A percentile compares a stretch with the other conserved stretches of the same genome.
Evolutionary conservation across 2,329 filamentous ascomycete species (phyloP).

Genomic region (Pyricularia sp.): DNA sequence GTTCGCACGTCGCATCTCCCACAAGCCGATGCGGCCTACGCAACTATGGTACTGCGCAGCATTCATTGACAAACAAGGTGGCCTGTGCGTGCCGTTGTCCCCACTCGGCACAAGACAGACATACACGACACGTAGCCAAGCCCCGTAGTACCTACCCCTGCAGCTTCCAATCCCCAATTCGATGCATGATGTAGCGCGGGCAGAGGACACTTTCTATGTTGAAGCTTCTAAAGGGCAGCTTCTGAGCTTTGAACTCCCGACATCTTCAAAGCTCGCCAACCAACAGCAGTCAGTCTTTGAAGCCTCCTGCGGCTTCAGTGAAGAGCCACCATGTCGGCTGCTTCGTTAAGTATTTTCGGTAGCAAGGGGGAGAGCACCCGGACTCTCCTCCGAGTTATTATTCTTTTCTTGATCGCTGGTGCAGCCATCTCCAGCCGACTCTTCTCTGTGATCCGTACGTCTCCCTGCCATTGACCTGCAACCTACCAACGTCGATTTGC

Average conservation of each 20-base stretch:
- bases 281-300: background rate
- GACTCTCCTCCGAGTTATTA: constrained; percentile 75
- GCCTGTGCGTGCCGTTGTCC: constrained; percentile 47
- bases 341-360: constrained; percentile 44
- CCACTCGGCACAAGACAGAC: constrained; percentile 35
- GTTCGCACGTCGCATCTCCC: background rate
- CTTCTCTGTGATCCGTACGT: constrained; percentile 94
- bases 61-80: background rate
- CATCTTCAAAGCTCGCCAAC: constrained; percentile 1
- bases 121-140: background rate
- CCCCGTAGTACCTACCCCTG: background rate
- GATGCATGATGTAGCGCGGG: constrained; percentile 3
- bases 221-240: background rate
- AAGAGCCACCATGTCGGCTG: constrained; percentile 27
- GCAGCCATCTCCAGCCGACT: constrained; percentile 86
- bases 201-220: constrained; percentile 1
- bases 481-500: background rate
- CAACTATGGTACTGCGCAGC: background rate
- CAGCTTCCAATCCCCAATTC: background rate
- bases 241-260: background rate
- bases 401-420: constrained; percentile 80
- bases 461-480: background rate
- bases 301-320: background rate
- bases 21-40: background rate
- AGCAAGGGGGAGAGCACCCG: constrained; percentile 70